Evolutionary conservation across 345 rosid species (phyloP), one percentile per base, ranked within the genome.

Genomic region (Lepidium africanum): DNA sequence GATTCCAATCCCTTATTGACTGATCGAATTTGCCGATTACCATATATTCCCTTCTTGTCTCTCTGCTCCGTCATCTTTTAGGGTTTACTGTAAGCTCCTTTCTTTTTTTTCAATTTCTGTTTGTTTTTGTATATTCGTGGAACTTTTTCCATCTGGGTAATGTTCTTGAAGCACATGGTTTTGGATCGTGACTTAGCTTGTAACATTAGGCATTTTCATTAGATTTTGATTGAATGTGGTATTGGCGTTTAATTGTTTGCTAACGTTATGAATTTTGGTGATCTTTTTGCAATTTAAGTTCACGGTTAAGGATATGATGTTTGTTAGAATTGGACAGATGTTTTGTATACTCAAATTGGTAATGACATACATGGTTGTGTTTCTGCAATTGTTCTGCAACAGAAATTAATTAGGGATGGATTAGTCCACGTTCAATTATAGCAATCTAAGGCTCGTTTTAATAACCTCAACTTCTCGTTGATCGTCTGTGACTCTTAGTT

Each of bases 41-140:
- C 33, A 35, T 51, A 57, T 9, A 63, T 72, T 55, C 43, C 6
- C 36, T 23, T 62, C 46, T 61, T 48, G 12, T 23, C 30, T 46
- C 73, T 47, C 10, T 51, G 30, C 38, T 62, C 46, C 48, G 48
- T 70, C 56, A 47, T 71, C 69, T 14, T 71, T 69, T 71, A 72
- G 70, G 64, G 64, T 72, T 72, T 72, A 70, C 76, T 72, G 76
- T 72, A 30, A 63, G 65, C 58, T 61, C 57, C 42, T 5, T 9
- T 27, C 3, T 21, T 11, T 0, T 2, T 59, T 71, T 39, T 53
- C 48, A 36, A 12, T 45, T 45, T 7, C 19, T 32, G 3, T 35
- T 21, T n/a, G 6, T 30, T 49, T 54, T 36, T 66, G 8, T 12
- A 4, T 9, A 23, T 21, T 0, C n/a, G n/a, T 5, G 7, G 35